Conservation (phyloP, 2,329 filamentous ascomycete genomes). For the Onygenales sp. region DNA sequence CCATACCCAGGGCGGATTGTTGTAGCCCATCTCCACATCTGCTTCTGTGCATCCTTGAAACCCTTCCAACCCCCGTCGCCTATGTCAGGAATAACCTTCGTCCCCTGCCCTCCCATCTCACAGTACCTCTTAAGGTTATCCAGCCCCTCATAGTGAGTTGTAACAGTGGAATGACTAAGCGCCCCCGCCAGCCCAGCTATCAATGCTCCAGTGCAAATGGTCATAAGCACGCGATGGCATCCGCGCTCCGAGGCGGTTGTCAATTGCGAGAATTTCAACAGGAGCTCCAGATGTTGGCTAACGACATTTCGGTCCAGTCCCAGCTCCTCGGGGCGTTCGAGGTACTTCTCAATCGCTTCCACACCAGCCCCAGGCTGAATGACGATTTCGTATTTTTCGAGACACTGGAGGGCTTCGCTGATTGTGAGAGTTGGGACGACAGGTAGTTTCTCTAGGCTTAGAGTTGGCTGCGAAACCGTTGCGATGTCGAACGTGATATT, state of each 20-base stretch:
- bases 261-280: background rate
- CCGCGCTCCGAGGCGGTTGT: background rate
- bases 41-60: background rate
- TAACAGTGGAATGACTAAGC: background rate
- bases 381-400: conserved; percentile 1
- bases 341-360: background rate
- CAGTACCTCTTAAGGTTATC: background rate
- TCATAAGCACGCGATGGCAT: background rate
- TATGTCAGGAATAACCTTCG: background rate
- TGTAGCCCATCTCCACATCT: background rate
- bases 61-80: background rate
- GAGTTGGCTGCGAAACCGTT: background rate
- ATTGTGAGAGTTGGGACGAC: background rate
- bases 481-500: background rate
- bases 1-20: background rate
- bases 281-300: background rate
- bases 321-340: background rate
- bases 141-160: background rate
- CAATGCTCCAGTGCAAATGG: conserved; percentile 1
- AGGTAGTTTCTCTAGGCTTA: background rate
- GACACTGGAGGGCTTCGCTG: background rate
- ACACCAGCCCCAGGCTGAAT: background rate
- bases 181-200: background rate
- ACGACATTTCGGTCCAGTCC: background rate
- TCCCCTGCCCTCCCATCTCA: background rate